A percentile compares a stretch with the other conserved stretches of the same genome.
phyloP scores from a whole-genome alignment of 1,139 yeast genomes.

The Kazachstania sp. region DNA sequence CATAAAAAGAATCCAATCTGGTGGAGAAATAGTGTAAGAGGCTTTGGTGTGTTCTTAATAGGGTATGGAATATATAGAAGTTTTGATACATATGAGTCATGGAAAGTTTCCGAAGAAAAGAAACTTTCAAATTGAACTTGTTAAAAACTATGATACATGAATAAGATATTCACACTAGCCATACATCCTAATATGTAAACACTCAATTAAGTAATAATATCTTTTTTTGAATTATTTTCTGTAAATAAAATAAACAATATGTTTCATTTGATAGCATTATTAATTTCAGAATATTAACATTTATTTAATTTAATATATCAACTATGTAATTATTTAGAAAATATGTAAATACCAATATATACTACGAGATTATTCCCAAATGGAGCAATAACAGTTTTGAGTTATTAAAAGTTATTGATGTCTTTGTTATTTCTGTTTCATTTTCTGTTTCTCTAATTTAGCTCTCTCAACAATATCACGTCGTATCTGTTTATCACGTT shows the following conservation, averaged over 20 bases:
- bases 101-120: slow-evolving; percentile 4
- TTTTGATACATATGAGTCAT: slow-evolving; percentile 33
- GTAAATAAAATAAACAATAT: no score
- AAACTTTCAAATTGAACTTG: not conserved
- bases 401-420: slow-evolving; percentile 9
- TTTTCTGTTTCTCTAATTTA: slow-evolving; percentile 18
- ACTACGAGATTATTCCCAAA: no score
- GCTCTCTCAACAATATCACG: slow-evolving; percentile 26
- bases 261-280: no score
- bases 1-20: slow-evolving; percentile 43
- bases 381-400: not conserved
- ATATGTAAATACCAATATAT: no score
- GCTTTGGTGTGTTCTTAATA: slow-evolving; percentile 44
- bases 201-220: no score
- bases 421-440: slow-evolving; percentile 11
- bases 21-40: slow-evolving; percentile 47
- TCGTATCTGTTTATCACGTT: slow-evolving; percentile 26
- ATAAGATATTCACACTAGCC: not conserved
- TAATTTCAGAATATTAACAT: no score
- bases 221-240: no score
- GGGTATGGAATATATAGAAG: slow-evolving; percentile 52
- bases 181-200: not conserved
- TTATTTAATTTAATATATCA: no score
- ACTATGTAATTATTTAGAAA: no score
- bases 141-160: no score